Percentiles rank a stretch among this genome's conserved stretches.
Conservation (phyloP, 352 stramenopile species). For the Elongisporangium prolatum region DNA sequence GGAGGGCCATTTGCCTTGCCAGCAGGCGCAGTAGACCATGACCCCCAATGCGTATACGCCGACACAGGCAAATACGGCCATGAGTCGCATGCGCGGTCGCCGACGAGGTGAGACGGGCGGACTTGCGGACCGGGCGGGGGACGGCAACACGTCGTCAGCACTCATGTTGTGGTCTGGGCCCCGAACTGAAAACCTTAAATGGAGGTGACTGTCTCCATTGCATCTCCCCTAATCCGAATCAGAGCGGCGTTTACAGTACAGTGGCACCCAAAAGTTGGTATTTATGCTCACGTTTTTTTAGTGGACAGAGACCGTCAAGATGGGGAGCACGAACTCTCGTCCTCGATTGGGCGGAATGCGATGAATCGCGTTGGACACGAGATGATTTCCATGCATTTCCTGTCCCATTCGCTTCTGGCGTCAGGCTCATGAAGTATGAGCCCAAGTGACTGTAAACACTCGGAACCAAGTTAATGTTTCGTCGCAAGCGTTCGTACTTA, state of each 20-base stretch:
- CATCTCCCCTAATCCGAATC: neutral
- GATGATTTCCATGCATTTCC: neutral
- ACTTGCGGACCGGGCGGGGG: neutral
- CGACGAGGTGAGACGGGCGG: neutral
- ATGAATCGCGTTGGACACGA: neutral
- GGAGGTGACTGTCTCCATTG: neutral
- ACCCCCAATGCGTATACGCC: constrained; percentile 13
- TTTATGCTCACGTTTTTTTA: neutral
- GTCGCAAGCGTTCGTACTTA: neutral
- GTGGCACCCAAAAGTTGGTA: neutral
- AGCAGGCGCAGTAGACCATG: constrained; percentile 13
- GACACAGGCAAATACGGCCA: constrained; percentile 10
- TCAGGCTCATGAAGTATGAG: too few species aligned
- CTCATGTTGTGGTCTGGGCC: neutral
- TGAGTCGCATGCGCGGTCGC: constrained; percentile 4
- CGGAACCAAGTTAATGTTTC: too few species aligned
- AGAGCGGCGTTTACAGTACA: neutral
- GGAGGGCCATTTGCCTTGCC: constrained; percentile 1
- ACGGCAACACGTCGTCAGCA: neutral
- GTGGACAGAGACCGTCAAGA: neutral
- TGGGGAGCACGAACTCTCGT: neutral
- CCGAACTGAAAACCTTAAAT: neutral
- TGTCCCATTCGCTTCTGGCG: neutral
- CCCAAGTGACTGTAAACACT: too few species aligned
- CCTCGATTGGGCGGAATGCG: neutral